Base-by-base conservation (phyloP, 2,329 filamentous ascomycete genomes). In the Rhytidhysteron rufulum region DNA sequence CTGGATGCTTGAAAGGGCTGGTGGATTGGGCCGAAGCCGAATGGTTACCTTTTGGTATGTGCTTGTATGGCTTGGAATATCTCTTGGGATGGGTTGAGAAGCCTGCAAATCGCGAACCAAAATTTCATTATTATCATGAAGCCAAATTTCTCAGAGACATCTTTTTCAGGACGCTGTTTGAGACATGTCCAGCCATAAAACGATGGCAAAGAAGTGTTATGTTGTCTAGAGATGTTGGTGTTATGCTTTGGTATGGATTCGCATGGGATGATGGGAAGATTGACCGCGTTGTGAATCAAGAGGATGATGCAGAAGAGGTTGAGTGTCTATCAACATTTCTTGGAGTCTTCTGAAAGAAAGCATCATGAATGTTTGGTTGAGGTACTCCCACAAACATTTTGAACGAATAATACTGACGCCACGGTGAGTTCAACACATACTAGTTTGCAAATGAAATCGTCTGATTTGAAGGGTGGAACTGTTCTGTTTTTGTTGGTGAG, bases 1-100 rank as follows among this genome's bases (percentile, higher is more conserved):
- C 67, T 0, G 75, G 74, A 39, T 40, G 49, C 3, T 53, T 83
- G 6, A 66, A 53, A 0, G 82, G 80, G 1, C 43, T 84, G 1
- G 67, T 85, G 0, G 82, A 85, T 52, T 85, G 80, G 81, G 77
- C 78, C 0, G 81, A 85, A 53, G 78, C 74, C 0, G 80, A 83
- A 53, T 72, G 66, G 43, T 55, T 82, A 7, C 80, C 80, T 0
- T 80, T 82, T 48, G 81, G 80, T 0, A 66, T 76, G 3, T 75
- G 73, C 19, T 57, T 82, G 31, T 83, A 82, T 48, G 80, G 79
- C 0, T 57, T 83, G 0, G 80, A 84, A 52, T 72, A 80, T 55
- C 53, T 83, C 1, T 62, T 85, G 1, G 78, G 80, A 1, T 63
- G 67, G 41, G 53, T 72, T n/a, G 55, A 51, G 8, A 48, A 3